These are phyloP conservation scores for Calonectria montana DNA, from an alignment of 2,329 filamentous ascomycete species.

Conservation along the genomic window DNA sequence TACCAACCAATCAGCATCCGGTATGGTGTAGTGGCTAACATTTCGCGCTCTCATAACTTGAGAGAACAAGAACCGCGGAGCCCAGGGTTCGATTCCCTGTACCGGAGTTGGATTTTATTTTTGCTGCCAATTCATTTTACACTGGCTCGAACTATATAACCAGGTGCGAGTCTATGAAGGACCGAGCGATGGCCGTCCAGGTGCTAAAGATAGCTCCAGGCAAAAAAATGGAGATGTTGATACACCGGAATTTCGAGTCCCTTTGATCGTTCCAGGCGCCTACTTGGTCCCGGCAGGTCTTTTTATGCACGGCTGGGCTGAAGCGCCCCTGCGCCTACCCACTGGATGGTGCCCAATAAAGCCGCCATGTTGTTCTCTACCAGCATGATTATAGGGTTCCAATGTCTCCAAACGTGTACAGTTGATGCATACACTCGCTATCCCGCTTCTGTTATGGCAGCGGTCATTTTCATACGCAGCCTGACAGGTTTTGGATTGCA, in stretches of 20 bases:
- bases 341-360: background rate
- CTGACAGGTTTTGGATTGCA: background rate
- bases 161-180: too few relatives aligned
- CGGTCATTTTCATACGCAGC: background rate
- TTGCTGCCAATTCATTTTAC: too few relatives aligned
- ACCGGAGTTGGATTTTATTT: too few relatives aligned
- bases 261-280: background rate
- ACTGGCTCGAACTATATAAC: too few relatives aligned
- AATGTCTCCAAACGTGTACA: background rate
- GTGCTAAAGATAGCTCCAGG: too few relatives aligned
- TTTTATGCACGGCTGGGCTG: background rate
- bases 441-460: background rate
- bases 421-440: background rate
- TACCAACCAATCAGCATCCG: too few relatives aligned
- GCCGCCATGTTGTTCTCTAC: background rate
- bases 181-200: too few relatives aligned
- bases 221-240: background rate
- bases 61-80: slow-evolving; percentile 19
- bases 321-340: background rate
- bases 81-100: slow-evolving; percentile 5
- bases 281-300: background rate
- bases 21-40: slow-evolving; percentile 46
- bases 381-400: background rate
- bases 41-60: slow-evolving; percentile 24
- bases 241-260: background rate